A percentile compares a stretch with the other conserved stretches of the same genome.
Evolutionary conservation across 805 yeast species (phyloP).

Genomic region (Monosporozyma aquatica): DNA sequence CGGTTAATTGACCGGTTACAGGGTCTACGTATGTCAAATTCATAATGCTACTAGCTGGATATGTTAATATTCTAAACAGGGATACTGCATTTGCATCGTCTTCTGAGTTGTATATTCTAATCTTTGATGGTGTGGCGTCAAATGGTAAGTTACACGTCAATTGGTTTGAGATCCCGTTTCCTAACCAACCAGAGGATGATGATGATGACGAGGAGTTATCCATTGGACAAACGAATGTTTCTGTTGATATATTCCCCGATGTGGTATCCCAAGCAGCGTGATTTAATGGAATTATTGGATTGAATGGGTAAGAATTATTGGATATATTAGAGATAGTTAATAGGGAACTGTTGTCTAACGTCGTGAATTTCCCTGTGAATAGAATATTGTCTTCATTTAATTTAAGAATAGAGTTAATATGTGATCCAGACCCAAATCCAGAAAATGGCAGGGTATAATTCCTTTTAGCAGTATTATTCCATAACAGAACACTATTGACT

Average conservation of each 20-base stretch:
- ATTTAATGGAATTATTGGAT: constrained; percentile 52
- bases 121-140: constrained; percentile 55
- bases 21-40: constrained; percentile 83
- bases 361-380: constrained; percentile 70
- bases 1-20: constrained; percentile 39
- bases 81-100: constrained; percentile 39
- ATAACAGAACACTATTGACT: constrained; percentile 45
- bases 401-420: constrained; percentile 53
- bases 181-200: constrained; percentile 41
- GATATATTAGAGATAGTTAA: constrained; percentile 16
- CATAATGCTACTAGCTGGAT: constrained; percentile 84
- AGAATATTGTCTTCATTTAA: constrained; percentile 44
- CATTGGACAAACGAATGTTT: not conserved
- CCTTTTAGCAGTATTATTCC: constrained; percentile 39
- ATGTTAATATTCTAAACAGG: constrained; percentile 61
- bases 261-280: constrained; percentile 47
- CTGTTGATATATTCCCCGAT: constrained; percentile 4
- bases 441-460: constrained; percentile 52
- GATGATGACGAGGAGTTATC: not conserved
- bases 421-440: constrained; percentile 60
- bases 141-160: constrained; percentile 55
- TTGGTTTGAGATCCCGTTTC: constrained; percentile 45
- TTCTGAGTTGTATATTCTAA: constrained; percentile 59
- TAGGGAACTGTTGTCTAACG: constrained; percentile 45
- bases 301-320: constrained; percentile 36